Evolutionary conservation across 768 basidiomycete species (phyloP), one percentile per base, ranked within the genome.

Genomic region (Suillus variegatus): DNA sequence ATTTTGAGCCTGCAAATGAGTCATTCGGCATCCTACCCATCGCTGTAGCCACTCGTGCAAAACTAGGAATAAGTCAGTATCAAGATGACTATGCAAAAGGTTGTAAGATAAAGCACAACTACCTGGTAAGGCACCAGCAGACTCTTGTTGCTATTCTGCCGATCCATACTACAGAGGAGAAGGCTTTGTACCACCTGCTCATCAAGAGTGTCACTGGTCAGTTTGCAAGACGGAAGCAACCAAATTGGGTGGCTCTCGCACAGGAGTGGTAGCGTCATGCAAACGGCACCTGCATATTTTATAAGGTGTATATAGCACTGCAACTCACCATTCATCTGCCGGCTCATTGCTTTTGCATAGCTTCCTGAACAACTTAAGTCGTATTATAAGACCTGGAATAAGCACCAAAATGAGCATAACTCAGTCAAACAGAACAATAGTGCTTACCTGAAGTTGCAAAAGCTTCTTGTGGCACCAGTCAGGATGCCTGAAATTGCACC

Each of bases 71-170:
- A 68, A 55, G 61, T 7, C 61, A 32, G 1, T 74, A 61, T n/a
- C 52, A 52, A 10, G 56, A 46, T 2, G 64, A 61, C 9, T 9
- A 65, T 12, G 67, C 44, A 8, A 44, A 54, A 14, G 54, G 54
- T 44, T 43, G 67, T 7, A 1, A 18, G 7, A 72, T 69, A 6
- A 67, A 46, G 4, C 44, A 46, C 3, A 8, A 20, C 3, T 46
- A 46, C 44, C 20, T 46, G 9, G 44, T 20, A 3, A 4, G 44
- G 6, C 44, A 46, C 1, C 44, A 46, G 9, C 44, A 46, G 2
- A 78, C 75, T 8, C 69, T 58, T 6, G 67, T 71, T 20, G 69
- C 76, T 5, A 67, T 78, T 12, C 68, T 77, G 0, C 74, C 76
- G 0, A 62, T 78, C 25, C 75, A 77, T 49, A 75, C 75, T 7